These are phyloP conservation scores for Cyberlindnera bimundalis DNA, from an alignment of 805 yeast species.

Conservation along the genomic window DNA sequence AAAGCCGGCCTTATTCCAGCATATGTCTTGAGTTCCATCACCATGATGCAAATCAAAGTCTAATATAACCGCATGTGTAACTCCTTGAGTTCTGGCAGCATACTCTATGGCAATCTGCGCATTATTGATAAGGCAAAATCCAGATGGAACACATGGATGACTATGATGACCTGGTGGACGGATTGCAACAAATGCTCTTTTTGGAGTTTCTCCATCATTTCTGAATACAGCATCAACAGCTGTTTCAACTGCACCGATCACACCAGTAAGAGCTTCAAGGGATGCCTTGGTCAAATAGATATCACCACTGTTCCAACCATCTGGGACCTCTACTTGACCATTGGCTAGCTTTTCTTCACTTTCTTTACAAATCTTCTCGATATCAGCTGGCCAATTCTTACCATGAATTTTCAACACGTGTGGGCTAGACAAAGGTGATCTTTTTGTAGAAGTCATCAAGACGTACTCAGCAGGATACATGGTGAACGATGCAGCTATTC, in stretches of 20 bases:
- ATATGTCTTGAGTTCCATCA: conserved; percentile 83
- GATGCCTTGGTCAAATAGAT: conserved; percentile 69
- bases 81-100: conserved; percentile 56
- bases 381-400: conserved; percentile 59
- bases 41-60: conserved; percentile 89
- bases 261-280: conserved; percentile 69
- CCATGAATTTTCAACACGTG: conserved; percentile 76
- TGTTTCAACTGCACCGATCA: conserved; percentile 68
- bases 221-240: conserved; percentile 57
- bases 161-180: conserved; percentile 90
- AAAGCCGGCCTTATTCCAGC: conserved; percentile 75
- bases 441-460: conserved; percentile 43
- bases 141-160: conserved; percentile 79
- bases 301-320: conserved; percentile 80
- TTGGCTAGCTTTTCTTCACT: conserved; percentile 51
- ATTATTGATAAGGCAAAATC: conserved; percentile 78
- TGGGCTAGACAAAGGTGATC: conserved; percentile 46
- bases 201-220: conserved; percentile 29
- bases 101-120: conserved; percentile 80
- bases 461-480: conserved; percentile 60
- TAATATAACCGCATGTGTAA: conserved; percentile 76
- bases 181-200: conserved; percentile 60
- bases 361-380: conserved; percentile 54
- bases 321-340: conserved; percentile 70
- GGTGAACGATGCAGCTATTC: conserved; percentile 71